These are phyloP conservation scores for Zygosaccharomyces sapae DNA, from an alignment of 1,139 yeast species.

Conservation along the genomic window DNA sequence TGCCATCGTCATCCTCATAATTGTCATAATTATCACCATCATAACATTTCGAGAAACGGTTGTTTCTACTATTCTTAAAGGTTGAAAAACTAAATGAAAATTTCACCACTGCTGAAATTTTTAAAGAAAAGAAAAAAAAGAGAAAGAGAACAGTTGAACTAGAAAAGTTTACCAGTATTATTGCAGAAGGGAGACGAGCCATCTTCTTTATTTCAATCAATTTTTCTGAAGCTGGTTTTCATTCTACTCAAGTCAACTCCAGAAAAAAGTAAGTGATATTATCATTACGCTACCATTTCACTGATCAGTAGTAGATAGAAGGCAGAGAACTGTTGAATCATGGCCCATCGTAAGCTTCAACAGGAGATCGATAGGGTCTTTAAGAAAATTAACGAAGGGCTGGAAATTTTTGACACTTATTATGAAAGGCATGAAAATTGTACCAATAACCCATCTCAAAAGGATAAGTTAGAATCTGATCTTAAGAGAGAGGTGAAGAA, in stretches of 20 bases:
- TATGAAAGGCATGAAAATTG: conserved; percentile 64
- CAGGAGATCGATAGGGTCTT: conserved; percentile 78
- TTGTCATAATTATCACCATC: neutral
- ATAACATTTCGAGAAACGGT: neutral
- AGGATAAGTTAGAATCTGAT: conserved; percentile 67
- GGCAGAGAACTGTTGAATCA: conserved; percentile 24
- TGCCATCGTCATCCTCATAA: neutral
- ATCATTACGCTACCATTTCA: neutral
- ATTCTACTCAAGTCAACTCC: neutral
- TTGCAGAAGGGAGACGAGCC: too few relatives aligned
- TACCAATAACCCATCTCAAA: conserved; percentile 60
- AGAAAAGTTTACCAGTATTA: too few relatives aligned
- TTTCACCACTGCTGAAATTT: conserved; percentile 4
- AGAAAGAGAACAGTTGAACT: neutral
- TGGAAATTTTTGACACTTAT: conserved; percentile 61
- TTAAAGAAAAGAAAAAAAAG: neutral
- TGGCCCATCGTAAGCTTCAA: conserved; percentile 67
- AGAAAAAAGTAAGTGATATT: neutral
- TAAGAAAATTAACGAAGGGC: conserved; percentile 72
- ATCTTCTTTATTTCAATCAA: neutral
- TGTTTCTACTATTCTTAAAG: conserved; percentile 1
- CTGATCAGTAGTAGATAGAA: neutral
- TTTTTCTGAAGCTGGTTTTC: neutral
- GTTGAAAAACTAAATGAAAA: conserved; percentile 4
- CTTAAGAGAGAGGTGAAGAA: conserved; percentile 72